Evolutionary conservation across 2,329 filamentous ascomycete species (phyloP).

Genomic region (Macroventuria anomochaeta): DNA sequence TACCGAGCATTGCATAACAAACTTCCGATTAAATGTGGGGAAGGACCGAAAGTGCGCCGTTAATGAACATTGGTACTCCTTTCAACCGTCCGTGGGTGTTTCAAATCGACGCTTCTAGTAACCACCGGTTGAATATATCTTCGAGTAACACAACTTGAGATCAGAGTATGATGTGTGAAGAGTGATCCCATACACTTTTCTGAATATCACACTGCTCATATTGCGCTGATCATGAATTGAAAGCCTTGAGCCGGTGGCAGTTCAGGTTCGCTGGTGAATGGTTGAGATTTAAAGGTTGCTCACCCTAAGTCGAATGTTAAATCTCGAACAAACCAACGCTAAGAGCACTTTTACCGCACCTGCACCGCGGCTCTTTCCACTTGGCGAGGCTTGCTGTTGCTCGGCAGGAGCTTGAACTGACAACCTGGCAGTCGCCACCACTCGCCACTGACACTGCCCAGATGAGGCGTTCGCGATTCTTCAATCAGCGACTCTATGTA

Average conservation of each 20-base stretch:
- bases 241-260: not conserved
- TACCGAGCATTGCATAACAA: not conserved
- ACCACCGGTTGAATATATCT: conserved; percentile 8
- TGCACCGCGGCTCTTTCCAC: not conserved
- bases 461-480: no score
- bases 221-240: not conserved
- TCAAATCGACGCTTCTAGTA: not conserved
- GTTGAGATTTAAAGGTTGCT: not conserved
- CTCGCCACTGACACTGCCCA: no score
- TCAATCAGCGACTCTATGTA: no score
- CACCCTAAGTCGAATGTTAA: not conserved
- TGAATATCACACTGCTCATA: not conserved
- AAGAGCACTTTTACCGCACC: conserved; percentile 4
- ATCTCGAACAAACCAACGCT: not conserved
- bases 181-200: no score
- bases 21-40: not conserved
- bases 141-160: not conserved
- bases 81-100: not conserved
- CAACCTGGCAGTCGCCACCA: not conserved
- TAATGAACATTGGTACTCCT: not conserved
- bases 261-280: not conserved
- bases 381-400: conserved; percentile 9
- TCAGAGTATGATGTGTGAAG: no score
- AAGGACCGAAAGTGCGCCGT: not conserved
- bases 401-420: conserved; percentile 9